phyloP scores from a whole-genome alignment of 2,329 filamentous ascomycete genomes.

The Aspergillus quadricinctus region DNA sequence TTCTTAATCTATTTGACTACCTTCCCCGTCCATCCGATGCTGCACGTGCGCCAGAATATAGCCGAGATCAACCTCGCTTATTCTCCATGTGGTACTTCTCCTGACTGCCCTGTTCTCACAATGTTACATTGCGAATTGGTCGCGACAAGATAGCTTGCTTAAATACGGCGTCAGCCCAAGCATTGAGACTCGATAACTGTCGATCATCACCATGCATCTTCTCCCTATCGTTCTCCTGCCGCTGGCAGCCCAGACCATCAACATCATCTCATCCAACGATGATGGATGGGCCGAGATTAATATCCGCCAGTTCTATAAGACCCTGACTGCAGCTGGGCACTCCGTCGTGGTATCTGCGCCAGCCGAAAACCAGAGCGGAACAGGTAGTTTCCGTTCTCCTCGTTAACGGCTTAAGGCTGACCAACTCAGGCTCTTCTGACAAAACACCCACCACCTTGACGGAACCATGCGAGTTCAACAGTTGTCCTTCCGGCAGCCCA shows the following conservation, averaged over 20 bases:
- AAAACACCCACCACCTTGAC: constrained; percentile 46
- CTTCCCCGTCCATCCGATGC: no score
- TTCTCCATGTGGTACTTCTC: no score
- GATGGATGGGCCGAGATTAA: constrained; percentile 72
- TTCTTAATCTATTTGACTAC: no score
- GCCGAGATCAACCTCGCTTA: no score
- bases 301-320: constrained; percentile 56
- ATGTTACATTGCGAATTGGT: no score
- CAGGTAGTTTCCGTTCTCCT: constrained; percentile 39
- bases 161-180: no score
- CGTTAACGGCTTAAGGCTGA: constrained; percentile 1
- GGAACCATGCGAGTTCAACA: constrained; percentile 56
- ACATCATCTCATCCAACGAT: constrained; percentile 64
- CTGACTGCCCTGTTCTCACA: no score
- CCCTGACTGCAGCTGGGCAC: constrained; percentile 53
- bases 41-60: no score
- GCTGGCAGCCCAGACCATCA: constrained; percentile 33
- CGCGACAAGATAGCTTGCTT: no score
- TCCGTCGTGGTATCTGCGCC: constrained; percentile 62
- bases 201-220: constrained; percentile 18
- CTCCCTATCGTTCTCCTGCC: constrained; percentile 17
- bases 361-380: constrained; percentile 62
- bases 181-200: no score
- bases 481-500: constrained; percentile 55
- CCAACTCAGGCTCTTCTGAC: constrained; percentile 50